These are phyloP conservation scores for Davidsoniella eucalypti DNA, from an alignment of 2,329 filamentous ascomycete genomes.

Conservation along the genomic window DNA sequence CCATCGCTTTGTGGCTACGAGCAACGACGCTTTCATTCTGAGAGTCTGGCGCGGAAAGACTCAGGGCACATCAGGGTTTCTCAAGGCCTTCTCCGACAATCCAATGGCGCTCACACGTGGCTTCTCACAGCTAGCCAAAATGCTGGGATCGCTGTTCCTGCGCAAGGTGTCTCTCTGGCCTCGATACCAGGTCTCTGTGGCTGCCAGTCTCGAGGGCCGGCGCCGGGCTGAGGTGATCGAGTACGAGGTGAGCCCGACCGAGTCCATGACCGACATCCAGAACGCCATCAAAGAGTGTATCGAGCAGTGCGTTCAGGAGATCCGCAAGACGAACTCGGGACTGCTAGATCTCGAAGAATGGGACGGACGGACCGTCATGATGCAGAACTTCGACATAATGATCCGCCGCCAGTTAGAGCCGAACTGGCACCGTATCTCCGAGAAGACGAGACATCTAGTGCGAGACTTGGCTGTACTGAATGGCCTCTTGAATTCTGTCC, in stretches of 20 bases:
- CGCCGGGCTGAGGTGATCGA: conserved; percentile 95
- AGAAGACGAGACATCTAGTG: conserved; percentile 88
- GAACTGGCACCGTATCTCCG: conserved; percentile 93
- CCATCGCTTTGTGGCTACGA: conserved; percentile 71
- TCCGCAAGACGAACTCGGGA: conserved; percentile 79
- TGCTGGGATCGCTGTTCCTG: conserved; percentile 85
- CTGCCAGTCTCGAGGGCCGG: conserved; percentile 75
- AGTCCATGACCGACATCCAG: conserved; percentile 83
- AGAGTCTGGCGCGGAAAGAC: conserved; percentile 91
- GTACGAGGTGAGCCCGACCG: conserved; percentile 89
- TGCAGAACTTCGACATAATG: conserved; percentile 81
- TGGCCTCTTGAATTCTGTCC: conserved; percentile 62
- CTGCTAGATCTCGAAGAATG: conserved; percentile 83
- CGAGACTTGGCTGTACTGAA: conserved; percentile 73
- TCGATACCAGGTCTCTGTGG: conserved; percentile 80
- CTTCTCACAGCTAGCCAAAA: conserved; percentile 73
- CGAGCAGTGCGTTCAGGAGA: conserved; percentile 80
- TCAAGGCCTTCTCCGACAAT: conserved; percentile 91
- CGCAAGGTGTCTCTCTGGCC: conserved; percentile 83
- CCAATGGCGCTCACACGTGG: conserved; percentile 81
- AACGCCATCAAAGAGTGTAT: conserved; percentile 92
- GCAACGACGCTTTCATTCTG: conserved; percentile 85
- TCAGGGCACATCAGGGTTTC: conserved; percentile 55
- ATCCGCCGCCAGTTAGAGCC: conserved; percentile 83
- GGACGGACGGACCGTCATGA: conserved; percentile 83